Percentiles rank a stretch among this genome's conserved stretches.
Evolutionary conservation across 371 early-diverging fungal genomes (phyloP).

Genomic region (Apophysomyces sp.): DNA sequence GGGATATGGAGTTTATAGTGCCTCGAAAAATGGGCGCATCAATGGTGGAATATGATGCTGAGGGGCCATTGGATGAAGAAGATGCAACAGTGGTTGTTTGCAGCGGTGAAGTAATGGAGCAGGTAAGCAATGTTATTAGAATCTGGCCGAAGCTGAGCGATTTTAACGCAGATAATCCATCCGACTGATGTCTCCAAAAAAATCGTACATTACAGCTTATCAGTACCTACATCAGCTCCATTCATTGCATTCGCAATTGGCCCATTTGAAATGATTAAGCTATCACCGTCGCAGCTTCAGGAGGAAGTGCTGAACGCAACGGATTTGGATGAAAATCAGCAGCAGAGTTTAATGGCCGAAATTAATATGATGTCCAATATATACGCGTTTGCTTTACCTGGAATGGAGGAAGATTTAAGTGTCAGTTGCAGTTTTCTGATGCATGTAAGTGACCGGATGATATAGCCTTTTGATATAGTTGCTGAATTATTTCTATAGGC

Average conservation of each 20-base stretch:
- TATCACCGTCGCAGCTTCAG: slow-evolving; percentile 45
- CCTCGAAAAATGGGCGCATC: slow-evolving; percentile 42
- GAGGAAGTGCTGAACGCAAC: slow-evolving; percentile 44
- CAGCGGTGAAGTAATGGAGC: slow-evolving; percentile 74
- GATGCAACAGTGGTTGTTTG: slow-evolving; percentile 71
- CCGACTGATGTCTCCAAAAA: slow-evolving; percentile 57
- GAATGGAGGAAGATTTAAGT: slow-evolving; percentile 55
- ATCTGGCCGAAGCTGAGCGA: not conserved
- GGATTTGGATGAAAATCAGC: slow-evolving; percentile 50
- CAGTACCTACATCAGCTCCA: slow-evolving; percentile 67
- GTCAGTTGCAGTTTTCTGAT: slow-evolving; percentile 66
- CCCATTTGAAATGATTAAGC: slow-evolving; percentile 61
- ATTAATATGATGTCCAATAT: slow-evolving; percentile 63
- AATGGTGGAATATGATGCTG: slow-evolving; percentile 39
- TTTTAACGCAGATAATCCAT: slow-evolving; percentile 47
- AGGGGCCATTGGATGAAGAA: slow-evolving; percentile 45
- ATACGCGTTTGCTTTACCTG: slow-evolving; percentile 68
- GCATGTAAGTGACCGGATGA: slow-evolving; percentile 46
- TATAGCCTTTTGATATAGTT: not conserved
- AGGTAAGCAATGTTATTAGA: slow-evolving; percentile 24
- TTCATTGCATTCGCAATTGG: slow-evolving; percentile 76
- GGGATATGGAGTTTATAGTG: slow-evolving; percentile 88
- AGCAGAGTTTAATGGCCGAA: slow-evolving; percentile 44
- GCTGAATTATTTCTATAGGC: slow-evolving; percentile 38
- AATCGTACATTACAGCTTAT: slow-evolving; percentile 62